Base-by-base conservation (phyloP, 2,329 filamentous ascomycete genomes). In the Fusarium sp. region DNA sequence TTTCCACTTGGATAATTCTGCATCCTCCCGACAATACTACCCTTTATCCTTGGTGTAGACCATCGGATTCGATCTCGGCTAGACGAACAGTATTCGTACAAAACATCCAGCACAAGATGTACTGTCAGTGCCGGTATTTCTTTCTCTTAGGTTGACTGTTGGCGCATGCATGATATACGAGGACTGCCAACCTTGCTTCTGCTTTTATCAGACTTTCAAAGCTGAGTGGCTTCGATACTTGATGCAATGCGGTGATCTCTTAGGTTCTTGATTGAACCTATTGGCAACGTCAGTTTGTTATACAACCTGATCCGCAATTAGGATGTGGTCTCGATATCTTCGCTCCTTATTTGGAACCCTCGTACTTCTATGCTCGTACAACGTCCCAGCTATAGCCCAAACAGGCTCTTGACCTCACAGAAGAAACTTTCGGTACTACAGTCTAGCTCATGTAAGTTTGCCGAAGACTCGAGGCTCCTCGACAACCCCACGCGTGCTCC, bases 11-110 rank as follows among this genome's bases (percentile, higher is more conserved):
- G 34, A 28, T 64, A 54, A 37, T 70, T 45, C 67, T 70, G 67
- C 67, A 71, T 41, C 41, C 30, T 71, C 54, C 67, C 67, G 67
- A 54, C 26, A 34, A 54, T 55, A 50, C 48, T 39, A 54, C 51
- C 37, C 28, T 48, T 48, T 42, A 43, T 46, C 58, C 51, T 58
- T 39, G 43, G 25, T 43, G 30, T 52, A 23, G 18, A 49, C 45
- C 23, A 28, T 43, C 25, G 30, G 53, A 23, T 16, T 43, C 26
- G 21, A 66, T 28, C 8, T 19, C 34, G 58, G 23, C 50, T 54
- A 19, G n/a, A 41, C 25, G 18, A 41, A 37, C 21, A 51, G 26
- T 19, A 43, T 48, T 25, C 49, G 41, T 16, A 37, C 28, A 28
- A 14, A 25, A 13, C 7, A 23, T 26, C 28, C 10, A 30, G 14